Base-by-base conservation (phyloP, 176 grass and related monocot genomes). In the Aegilops umbellulata region DNA sequence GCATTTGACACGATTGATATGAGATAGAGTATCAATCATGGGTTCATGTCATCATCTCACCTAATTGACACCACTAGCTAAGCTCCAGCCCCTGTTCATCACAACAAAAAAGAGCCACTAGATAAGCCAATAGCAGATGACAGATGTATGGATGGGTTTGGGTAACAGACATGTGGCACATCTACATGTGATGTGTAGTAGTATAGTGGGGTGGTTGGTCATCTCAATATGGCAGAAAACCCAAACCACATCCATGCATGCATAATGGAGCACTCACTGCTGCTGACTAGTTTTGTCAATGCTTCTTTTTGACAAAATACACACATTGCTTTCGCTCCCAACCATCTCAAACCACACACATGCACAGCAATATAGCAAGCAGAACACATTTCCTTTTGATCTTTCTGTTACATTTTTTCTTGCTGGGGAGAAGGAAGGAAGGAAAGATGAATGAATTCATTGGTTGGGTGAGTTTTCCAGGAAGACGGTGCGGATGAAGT, bases 401-500 rank as follows among this genome's bases (percentile, higher is more conserved):
- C 10, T 69, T 22, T 19, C 11, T 94, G 13, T 34, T 24, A 15
- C 22, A 44, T 46, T 6, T 74, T 74, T 26, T 30, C 23, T 7
- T 44, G 38, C 5, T 38, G 0, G 6, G 5, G 38, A 74, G 23
- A 42, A 26, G 22, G 36, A 42, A 26, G 22, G 36, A 44, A 60
- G 22, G 9, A 60, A 74, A 26, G n/a, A 47, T 2, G 9, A 7
- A 27, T 0, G 3, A 20, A 53, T 31, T 5, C n/a, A 44, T 22
- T 22, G 47, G 72, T 29, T 15, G 1, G 46, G 19, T 20, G 80
- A 69, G 81, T 95, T 98, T 79, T 86, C 88, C n/a, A 93, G 96
- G 71, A 98, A 98, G 69, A 95, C 86, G 0, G 88, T 94, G 76
- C 88, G 92, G 49, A 98, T 95, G 80, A 98, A 98, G 46, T 85